Conservation (phyloP, 1,284 basidiomycete species). For the Cutaneotrichosporon cutaneum region DNA sequence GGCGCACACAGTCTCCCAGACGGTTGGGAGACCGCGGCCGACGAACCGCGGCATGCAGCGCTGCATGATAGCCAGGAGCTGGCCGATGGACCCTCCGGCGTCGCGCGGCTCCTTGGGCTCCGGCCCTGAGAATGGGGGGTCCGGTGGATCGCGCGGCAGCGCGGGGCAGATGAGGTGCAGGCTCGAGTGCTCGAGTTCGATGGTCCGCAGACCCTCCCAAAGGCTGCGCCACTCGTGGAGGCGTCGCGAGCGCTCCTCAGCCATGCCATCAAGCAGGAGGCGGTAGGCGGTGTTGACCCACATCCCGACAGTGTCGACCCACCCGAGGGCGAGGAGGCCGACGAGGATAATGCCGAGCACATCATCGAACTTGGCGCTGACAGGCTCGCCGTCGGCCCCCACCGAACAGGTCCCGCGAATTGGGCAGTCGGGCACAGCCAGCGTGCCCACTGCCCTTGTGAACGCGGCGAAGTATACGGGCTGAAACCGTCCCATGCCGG, state of each 20-base stretch:
- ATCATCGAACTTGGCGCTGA: slow-evolving; percentile 27
- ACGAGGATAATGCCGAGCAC: slow-evolving; percentile 28
- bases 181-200: slow-evolving; percentile 30
- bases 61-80: slow-evolving; percentile 31
- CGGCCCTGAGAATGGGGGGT: slow-evolving; percentile 21
- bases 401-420: slow-evolving; percentile 11
- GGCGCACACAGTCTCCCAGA: slow-evolving; percentile 27
- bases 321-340: slow-evolving; percentile 26
- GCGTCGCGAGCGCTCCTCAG: slow-evolving; percentile 22
- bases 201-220: slow-evolving; percentile 30
- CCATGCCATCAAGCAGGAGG: slow-evolving; percentile 26
- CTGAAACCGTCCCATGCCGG: slow-evolving; percentile 22
- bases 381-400: slow-evolving; percentile 8
- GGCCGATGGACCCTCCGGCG: slow-evolving; percentile 23
- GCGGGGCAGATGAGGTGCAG: slow-evolving; percentile 28
- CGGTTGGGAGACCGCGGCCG: slow-evolving; percentile 27
- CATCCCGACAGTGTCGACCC: slow-evolving; percentile 30
- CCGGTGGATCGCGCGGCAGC: slow-evolving; percentile 19
- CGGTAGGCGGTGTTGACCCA: slow-evolving; percentile 29
- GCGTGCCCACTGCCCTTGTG: slow-evolving; percentile 20
- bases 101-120: not conserved
- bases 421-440: slow-evolving; percentile 22
- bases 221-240: slow-evolving; percentile 26
- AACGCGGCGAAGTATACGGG: slow-evolving; percentile 26
- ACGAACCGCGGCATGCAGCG: slow-evolving; percentile 28